A percentile compares a stretch with the other conserved stretches of the same genome.
Evolutionary conservation across 2,329 filamentous ascomycete species (phyloP).

Genomic region (Exophiala bonariae): DNA sequence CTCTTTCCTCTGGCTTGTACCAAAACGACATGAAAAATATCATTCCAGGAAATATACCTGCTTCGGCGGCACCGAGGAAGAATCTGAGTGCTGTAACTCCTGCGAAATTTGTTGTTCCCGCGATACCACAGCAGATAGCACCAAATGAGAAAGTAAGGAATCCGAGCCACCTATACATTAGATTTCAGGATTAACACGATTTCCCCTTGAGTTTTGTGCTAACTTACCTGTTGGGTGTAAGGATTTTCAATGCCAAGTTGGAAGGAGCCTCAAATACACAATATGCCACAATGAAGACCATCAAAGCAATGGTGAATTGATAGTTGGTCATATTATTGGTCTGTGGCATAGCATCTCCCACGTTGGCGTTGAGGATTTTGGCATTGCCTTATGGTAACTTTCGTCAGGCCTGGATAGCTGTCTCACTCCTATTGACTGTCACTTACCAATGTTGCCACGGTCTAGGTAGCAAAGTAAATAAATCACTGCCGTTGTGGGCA

Average conservation of each 20-base stretch:
- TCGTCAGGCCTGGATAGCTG: constrained; percentile 24
- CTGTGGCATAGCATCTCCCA: constrained; percentile 37
- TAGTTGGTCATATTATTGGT: constrained; percentile 36
- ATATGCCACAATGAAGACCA: constrained; percentile 57
- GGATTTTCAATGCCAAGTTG: constrained; percentile 37
- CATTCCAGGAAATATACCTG: constrained; percentile 55
- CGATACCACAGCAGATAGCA: constrained; percentile 46
- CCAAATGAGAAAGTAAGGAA: constrained; percentile 33
- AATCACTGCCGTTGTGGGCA: constrained; percentile 17
- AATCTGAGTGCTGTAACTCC: constrained; percentile 52
- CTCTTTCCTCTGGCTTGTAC: constrained; percentile 60
- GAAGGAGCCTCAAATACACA: constrained; percentile 52
- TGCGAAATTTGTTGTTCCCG: constrained; percentile 47
- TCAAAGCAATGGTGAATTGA: constrained; percentile 52
- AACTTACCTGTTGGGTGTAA: constrained; percentile 2
- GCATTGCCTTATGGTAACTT: constrained; percentile 35
- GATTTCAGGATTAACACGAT: background rate
- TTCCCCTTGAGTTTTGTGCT: background rate
- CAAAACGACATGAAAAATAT: constrained; percentile 62
- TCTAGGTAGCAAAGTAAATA: constrained; percentile 37
- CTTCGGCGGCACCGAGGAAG: constrained; percentile 55
- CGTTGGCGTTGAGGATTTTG: constrained; percentile 40
- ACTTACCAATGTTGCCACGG: constrained; percentile 33
- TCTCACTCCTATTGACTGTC: background rate
- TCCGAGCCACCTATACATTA: constrained; percentile 37